Percentiles rank a stretch among this genome's conserved stretches.
Evolutionary conservation across 2,329 filamentous ascomycete species (phyloP).

Genomic region (Pseudocercospora crystallina): DNA sequence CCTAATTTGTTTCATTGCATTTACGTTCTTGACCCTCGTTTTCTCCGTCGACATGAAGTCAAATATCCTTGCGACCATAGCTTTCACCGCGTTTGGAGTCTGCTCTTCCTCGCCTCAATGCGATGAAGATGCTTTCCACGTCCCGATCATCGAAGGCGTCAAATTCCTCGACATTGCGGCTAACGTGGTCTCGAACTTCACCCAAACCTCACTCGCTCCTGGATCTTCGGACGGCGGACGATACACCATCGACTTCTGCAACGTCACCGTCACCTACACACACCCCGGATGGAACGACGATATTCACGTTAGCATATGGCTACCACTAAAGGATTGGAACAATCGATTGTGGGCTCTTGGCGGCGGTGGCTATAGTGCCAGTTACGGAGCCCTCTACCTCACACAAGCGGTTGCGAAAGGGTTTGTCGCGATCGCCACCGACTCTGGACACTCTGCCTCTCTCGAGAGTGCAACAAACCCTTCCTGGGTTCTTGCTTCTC

Average conservation of each 20-base stretch:
- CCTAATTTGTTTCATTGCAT: no score
- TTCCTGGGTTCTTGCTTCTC: constrained; percentile 21
- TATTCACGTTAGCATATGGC: constrained; percentile 34
- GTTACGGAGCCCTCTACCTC: constrained; percentile 7
- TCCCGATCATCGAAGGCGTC: background rate
- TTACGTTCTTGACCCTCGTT: no score
- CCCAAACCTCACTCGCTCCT: background rate
- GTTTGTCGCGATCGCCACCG: constrained; percentile 28
- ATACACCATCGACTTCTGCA: constrained; percentile 30
- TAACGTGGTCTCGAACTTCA: background rate
- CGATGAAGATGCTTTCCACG: background rate
- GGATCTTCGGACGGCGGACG: background rate
- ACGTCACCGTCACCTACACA: constrained; percentile 38
- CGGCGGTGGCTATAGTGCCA: constrained; percentile 35
- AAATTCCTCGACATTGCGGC: background rate
- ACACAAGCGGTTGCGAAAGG: constrained; percentile 22
- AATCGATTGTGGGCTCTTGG: constrained; percentile 40
- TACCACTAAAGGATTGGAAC: constrained; percentile 34
- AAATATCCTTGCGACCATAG: no score
- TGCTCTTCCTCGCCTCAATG: no score
- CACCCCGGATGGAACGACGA: constrained; percentile 37
- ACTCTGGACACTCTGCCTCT: constrained; percentile 24
- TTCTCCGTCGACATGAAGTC: no score
- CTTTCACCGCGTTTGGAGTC: no score
- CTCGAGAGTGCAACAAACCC: background rate